Conservation (phyloP, 192 early-diverging fungal species). For the Umbelopsis vinacea region DNA sequence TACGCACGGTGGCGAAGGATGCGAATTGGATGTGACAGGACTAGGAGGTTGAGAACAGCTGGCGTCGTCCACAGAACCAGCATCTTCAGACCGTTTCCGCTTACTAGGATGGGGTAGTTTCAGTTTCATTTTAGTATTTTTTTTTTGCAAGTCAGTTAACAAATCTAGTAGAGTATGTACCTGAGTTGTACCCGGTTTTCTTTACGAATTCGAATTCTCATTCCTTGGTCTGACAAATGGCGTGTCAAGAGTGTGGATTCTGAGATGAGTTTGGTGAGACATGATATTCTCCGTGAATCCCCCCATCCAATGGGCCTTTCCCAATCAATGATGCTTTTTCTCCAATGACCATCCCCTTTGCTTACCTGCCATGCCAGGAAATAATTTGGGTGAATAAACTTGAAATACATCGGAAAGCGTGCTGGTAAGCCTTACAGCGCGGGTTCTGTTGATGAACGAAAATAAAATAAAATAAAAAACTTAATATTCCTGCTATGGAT, state of each 20-base stretch:
- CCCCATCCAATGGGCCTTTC: no score
- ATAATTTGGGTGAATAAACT: conserved; percentile 91
- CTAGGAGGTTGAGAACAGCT: conserved; percentile 11
- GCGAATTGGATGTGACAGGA: neutral
- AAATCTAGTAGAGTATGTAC: neutral
- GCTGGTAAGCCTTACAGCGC: conserved; percentile 26
- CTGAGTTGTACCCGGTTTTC: conserved; percentile 47
- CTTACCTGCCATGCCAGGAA: conserved; percentile 89
- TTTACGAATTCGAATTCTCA: conserved; percentile 91
- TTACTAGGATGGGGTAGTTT: neutral
- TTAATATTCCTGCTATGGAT: no score
- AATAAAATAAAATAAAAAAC: neutral
- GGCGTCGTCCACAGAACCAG: neutral
- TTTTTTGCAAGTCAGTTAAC: neutral
- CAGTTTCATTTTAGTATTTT: no score
- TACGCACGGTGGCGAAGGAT: neutral
- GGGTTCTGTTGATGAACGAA: conserved; percentile 78
- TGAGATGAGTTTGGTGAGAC: conserved; percentile 6
- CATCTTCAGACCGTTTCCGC: conserved; percentile 9
- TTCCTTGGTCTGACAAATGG: conserved; percentile 91
- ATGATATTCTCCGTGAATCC: no score
- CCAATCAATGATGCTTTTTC: no score
- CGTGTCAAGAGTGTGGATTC: conserved; percentile 85
- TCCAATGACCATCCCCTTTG: neutral
- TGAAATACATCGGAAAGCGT: conserved; percentile 78